Evolutionary conservation across 2,329 filamentous ascomycete species (phyloP).

Genomic region (Fusarium tjaetaba): DNA sequence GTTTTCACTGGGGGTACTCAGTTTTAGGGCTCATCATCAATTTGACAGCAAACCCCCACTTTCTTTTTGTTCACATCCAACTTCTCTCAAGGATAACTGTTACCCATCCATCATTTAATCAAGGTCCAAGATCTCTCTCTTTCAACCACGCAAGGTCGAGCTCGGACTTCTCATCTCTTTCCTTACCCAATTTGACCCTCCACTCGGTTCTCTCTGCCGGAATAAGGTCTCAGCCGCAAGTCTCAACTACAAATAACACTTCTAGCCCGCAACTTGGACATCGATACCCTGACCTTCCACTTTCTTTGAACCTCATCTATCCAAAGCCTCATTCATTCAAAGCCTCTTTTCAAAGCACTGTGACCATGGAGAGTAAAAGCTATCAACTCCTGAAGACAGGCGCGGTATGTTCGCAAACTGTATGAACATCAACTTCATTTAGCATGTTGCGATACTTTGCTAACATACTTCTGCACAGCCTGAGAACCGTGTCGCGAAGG

Average conservation of each 20-base stretch:
- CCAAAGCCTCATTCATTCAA: background rate
- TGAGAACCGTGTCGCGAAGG: background rate
- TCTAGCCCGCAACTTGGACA: too few relatives aligned
- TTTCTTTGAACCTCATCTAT: background rate
- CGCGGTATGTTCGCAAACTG: background rate
- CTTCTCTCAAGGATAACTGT: background rate
- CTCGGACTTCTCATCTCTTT: background rate
- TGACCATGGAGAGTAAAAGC: background rate
- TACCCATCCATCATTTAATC: background rate
- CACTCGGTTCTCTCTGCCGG: too few relatives aligned
- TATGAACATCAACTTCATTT: background rate
- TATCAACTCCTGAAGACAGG: background rate
- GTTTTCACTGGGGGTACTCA: too few relatives aligned
- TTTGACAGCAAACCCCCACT: too few relatives aligned
- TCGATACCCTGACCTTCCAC: too few relatives aligned
- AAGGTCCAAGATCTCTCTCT: background rate
- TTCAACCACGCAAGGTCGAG: background rate
- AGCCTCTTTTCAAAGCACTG: too few relatives aligned
- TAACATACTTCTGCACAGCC: background rate
- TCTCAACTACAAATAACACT: too few relatives aligned
- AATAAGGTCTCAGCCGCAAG: too few relatives aligned
- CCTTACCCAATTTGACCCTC: too few relatives aligned
- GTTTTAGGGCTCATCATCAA: too few relatives aligned
- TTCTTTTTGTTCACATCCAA: accelerated
- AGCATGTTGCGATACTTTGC: background rate